phyloP scores from a whole-genome alignment of 2,329 filamentous ascomycete genomes.

The Magnaporthiopsis incrustans region DNA sequence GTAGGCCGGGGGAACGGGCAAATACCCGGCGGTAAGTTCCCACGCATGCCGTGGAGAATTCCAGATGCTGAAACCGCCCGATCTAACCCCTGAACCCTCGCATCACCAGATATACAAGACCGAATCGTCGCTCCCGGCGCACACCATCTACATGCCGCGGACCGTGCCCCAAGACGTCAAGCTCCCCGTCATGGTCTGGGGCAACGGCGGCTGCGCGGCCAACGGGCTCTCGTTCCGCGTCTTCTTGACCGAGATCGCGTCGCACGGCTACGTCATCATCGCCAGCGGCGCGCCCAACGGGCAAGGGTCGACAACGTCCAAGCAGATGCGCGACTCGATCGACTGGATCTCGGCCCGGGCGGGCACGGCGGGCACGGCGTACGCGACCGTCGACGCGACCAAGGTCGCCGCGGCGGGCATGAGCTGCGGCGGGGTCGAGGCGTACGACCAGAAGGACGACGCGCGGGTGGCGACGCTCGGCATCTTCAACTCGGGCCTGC shows the following conservation, averaged over 20 bases:
- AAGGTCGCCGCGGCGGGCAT: conserved; percentile 20
- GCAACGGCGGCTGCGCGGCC: conserved; percentile 20
- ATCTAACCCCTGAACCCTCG: not conserved
- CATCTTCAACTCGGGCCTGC: conserved; percentile 19
- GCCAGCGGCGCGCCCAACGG: conserved; percentile 15
- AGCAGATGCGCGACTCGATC: conserved; percentile 15
- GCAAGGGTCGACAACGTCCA: conserved; percentile 16
- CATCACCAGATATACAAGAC: not conserved
- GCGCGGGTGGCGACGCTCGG: conserved; percentile 16
- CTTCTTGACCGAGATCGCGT: conserved; percentile 19
- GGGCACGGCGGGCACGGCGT: conserved; percentile 12
- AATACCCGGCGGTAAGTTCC: not conserved
- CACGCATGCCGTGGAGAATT: too few relatives aligned
- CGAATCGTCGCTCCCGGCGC: conserved; percentile 5
- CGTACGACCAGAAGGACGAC: conserved; percentile 16
- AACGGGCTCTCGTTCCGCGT: conserved; percentile 12
- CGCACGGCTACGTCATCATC: conserved; percentile 19
- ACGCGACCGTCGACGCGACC: conserved; percentile 16
- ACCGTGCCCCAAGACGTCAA: conserved; percentile 11
- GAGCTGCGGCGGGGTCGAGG: conserved; percentile 24
- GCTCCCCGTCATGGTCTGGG: conserved; percentile 22
- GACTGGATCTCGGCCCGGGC: conserved; percentile 14
- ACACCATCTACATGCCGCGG: conserved; percentile 19
- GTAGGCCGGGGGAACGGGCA: not conserved
- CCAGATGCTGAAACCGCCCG: not conserved